Evolutionary conservation across 805 yeast genomes (phyloP).

Genomic region (Kurtzmaniella fragi): DNA sequence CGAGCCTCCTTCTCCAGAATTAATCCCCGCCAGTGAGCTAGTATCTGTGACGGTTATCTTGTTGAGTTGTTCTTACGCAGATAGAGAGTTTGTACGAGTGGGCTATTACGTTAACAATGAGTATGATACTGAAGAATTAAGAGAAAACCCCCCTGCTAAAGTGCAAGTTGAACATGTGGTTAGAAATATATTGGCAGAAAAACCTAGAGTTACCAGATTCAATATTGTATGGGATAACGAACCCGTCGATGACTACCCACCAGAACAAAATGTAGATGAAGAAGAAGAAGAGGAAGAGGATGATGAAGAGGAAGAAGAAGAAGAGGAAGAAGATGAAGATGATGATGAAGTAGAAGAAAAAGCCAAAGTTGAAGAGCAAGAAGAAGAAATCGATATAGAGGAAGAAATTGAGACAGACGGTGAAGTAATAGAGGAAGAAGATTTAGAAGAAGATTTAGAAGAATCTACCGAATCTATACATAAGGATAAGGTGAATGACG

Average conservation of each 20-base stretch:
- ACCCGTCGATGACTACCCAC: conserved; percentile 66
- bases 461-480: no score
- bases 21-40: conserved; percentile 92
- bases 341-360: conserved; percentile 45
- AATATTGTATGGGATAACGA: conserved; percentile 94
- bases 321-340: conserved; percentile 46
- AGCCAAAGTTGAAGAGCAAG: conserved; percentile 31
- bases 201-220: conserved; percentile 95
- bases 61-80: conserved; percentile 88
- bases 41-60: conserved; percentile 94
- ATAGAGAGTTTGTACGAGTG: conserved; percentile 91
- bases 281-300: conserved; percentile 52
- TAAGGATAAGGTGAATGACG: no score
- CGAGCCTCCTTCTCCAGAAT: conserved; percentile 94
- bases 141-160: conserved; percentile 90
- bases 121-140: conserved; percentile 85
- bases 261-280: conserved; percentile 65
- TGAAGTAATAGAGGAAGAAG: conserved; percentile 1
- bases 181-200: conserved; percentile 91
- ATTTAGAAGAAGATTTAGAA: neutral
- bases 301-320: conserved; percentile 59
- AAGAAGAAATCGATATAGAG: conserved; percentile 2
- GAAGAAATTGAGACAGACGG: conserved; percentile 4
- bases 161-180: conserved; percentile 93
- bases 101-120: conserved; percentile 98